A percentile compares a stretch with the other conserved stretches of the same genome.
Conservation (phyloP, 106 monocot genomes). For the Dendrobium officinale region DNA sequence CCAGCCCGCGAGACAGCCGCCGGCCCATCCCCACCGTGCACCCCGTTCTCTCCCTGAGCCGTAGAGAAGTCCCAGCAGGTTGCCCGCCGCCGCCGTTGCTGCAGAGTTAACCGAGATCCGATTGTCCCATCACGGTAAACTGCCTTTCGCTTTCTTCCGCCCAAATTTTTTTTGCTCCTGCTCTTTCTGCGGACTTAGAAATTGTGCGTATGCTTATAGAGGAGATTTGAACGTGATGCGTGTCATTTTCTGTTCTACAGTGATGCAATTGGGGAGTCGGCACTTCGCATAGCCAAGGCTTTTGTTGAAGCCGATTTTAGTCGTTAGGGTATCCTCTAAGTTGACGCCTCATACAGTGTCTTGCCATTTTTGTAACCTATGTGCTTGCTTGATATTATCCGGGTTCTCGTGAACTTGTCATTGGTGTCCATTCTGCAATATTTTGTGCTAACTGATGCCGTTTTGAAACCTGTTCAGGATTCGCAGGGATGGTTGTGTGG, state of each 20-base stretch:
- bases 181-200: background rate
- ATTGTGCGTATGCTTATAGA: background rate
- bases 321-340: background rate
- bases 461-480: background rate
- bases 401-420: background rate
- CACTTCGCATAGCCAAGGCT: background rate
- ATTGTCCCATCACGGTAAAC: background rate
- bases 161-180: background rate
- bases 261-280: background rate
- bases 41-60: no score
- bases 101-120: background rate
- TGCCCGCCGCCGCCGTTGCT: background rate
- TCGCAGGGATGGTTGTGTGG: constrained; percentile 26
- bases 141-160: background rate
- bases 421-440: background rate
- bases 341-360: background rate
- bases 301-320: background rate
- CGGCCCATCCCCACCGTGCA: no score
- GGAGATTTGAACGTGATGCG: background rate
- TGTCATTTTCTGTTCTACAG: background rate
- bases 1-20: no score
- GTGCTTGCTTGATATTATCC: background rate
- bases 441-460: background rate
- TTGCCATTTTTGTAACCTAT: background rate
- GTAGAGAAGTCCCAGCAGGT: background rate